Evolutionary conservation across 73 alveolate genomes (phyloP), one percentile per base, ranked within the genome.

Genomic region (Stentor roeselii): DNA sequence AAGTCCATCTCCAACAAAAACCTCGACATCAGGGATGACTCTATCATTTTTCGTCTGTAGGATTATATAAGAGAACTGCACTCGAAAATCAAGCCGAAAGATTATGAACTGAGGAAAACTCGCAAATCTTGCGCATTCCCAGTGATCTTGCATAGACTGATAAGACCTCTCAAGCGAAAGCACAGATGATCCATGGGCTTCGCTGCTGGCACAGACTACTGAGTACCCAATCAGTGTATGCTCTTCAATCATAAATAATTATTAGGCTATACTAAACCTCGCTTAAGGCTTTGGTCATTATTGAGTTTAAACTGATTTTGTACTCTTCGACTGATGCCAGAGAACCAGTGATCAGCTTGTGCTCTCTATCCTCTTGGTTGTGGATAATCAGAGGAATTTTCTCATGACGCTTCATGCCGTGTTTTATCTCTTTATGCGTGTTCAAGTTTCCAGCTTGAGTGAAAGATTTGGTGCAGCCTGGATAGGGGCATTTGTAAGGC

Each of bases 1-100:
- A 35, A 94, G 91, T 31, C 99, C 99, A 86, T 97, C 99, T 0
- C 99, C 99, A 75, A 97, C 84, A 90, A 94, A 92, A 32, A 97
- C 82, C 60, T 97, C 98, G 41, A 89, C 85, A 85, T 87, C 94
- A 59, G 99, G 99, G 36, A 97, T 94, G 39, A 93, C 94, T 88
- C 98, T 95, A 83, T 95, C 97, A 1, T 88, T 88, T 83, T 97
- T 97, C 59, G 98, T 90, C 86, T 93, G 92, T 30, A 95, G 39
- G 60, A 97, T 82, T 15, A 97, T 60, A 89, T 95, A 97, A 76
- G 96, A 93, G 27, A 96, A 78, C 60, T 96, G 97, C 67, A 95
- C 88, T 84, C 99, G 89, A 78, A 87, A 89, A 86, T 96, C 95
- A 59, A 96, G 88, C 82, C 99, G 88, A 59, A 96, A 32, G 31